These are phyloP conservation scores for Madurella mycetomatis DNA, from an alignment of 2,329 filamentous ascomycete species.

Conservation along the genomic window DNA sequence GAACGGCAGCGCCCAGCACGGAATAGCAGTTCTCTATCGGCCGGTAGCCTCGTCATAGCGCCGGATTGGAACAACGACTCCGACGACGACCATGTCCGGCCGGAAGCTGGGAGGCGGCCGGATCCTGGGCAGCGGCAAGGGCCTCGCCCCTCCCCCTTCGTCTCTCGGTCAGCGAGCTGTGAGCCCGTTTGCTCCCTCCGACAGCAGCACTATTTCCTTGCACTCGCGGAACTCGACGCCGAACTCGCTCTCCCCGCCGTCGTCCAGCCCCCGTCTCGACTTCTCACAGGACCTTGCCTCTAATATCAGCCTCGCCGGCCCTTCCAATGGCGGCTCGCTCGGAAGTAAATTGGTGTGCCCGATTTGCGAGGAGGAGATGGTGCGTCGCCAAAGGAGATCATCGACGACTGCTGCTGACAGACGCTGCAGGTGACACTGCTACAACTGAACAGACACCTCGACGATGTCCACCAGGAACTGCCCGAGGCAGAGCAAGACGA, in stretches of 20 bases:
- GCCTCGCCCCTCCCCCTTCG: constrained; percentile 58
- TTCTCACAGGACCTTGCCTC: constrained; percentile 74
- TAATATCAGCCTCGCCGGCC: constrained; percentile 64
- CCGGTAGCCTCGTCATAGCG: too few species aligned
- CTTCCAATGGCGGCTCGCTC: constrained; percentile 52
- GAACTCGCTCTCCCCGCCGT: constrained; percentile 51
- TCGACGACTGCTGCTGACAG: background rate
- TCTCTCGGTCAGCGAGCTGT: constrained; percentile 33
- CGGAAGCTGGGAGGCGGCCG: constrained; percentile 89
- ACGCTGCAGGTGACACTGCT: constrained; percentile 71
- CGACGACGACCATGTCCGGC: constrained; percentile 59
- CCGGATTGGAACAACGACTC: background rate
- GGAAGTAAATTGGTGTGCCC: constrained; percentile 77
- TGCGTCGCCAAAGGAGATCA: constrained; percentile 36
- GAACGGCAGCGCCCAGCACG: background rate
- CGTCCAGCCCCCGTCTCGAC: constrained; percentile 61
- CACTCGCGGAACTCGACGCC: constrained; percentile 57
- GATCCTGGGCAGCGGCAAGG: constrained; percentile 81
- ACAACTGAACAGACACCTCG: constrained; percentile 81
- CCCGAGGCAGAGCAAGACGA: constrained; percentile 87
- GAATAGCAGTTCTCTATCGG: background rate
- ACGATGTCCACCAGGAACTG: constrained; percentile 85
- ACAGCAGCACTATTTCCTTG: constrained; percentile 31
- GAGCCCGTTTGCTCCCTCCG: constrained; percentile 26
- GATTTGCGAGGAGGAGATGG: constrained; percentile 99